Percentiles rank a stretch among this genome's conserved stretches.
Conservation (phyloP, 768 basidiomycete genomes). For the Coprinellus aureogranulatus region DNA sequence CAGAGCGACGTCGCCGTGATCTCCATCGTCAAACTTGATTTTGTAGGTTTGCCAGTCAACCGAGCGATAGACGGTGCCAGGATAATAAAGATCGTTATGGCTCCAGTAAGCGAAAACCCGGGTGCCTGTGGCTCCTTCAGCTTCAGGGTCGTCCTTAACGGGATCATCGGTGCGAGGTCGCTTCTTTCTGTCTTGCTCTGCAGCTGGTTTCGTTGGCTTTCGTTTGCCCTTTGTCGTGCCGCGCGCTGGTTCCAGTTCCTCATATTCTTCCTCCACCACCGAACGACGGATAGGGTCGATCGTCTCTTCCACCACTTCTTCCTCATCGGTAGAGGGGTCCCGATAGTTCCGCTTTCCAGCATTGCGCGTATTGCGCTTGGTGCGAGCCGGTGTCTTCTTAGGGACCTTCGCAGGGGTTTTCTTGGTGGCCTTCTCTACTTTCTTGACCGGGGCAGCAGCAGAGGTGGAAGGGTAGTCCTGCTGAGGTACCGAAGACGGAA, state of each 20-base stretch:
- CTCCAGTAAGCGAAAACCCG: constrained; percentile 71
- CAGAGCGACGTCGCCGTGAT: constrained; percentile 43
- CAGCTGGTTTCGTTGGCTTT: constrained; percentile 14
- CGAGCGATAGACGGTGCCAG: constrained; percentile 51
- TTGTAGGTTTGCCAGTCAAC: constrained; percentile 32
- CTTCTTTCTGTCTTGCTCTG: constrained; percentile 18
- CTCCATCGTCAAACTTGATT: constrained; percentile 69
- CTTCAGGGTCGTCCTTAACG: constrained; percentile 35
- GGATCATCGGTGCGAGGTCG: constrained; percentile 27
- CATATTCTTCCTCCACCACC: not conserved
- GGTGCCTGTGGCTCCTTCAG: constrained; percentile 33
- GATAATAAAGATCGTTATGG: constrained; percentile 54
- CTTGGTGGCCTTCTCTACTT: not conserved
- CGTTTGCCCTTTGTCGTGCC: constrained; percentile 16
- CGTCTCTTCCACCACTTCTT: constrained; percentile 37
- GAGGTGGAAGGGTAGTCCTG: constrained; percentile 41
- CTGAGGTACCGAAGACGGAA: constrained; percentile 62
- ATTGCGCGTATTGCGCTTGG: not conserved
- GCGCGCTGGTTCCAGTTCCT: not conserved
- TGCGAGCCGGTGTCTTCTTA: not conserved
- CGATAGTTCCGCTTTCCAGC: not conserved
- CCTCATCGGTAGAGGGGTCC: constrained; percentile 16
- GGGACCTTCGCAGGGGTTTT: not conserved
- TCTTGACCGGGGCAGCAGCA: not conserved
- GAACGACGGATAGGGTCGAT: not conserved